These are phyloP conservation scores for Penicillium sp. DNA, from an alignment of 2,329 filamentous ascomycete species.

Conservation along the genomic window DNA sequence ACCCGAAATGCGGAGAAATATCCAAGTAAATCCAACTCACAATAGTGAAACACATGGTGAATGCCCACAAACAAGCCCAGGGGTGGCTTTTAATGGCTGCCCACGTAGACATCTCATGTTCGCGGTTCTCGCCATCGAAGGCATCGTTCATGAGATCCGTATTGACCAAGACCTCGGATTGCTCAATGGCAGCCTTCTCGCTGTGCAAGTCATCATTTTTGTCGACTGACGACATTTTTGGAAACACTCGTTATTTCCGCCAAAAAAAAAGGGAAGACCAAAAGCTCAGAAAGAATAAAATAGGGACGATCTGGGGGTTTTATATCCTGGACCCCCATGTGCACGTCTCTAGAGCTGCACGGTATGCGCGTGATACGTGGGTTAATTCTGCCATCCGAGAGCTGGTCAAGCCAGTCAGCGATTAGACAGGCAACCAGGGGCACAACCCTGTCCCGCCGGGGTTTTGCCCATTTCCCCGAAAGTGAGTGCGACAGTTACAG, in stretches of 20 bases:
- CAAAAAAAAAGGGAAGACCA: neutral
- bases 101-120: constrained; percentile 44
- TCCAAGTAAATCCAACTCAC: constrained; percentile 30
- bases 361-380: constrained; percentile 4
- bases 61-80: constrained; percentile 49
- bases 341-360: neutral
- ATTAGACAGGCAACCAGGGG: neutral
- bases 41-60: constrained; percentile 52
- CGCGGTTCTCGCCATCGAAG: constrained; percentile 44
- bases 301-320: neutral
- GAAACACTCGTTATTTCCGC: neutral
- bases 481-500: neutral
- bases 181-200: constrained; percentile 25
- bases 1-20: neutral
- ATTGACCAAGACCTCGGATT: constrained; percentile 38
- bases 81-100: constrained; percentile 42
- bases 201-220: neutral
- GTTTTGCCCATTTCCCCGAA: neutral
- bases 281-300: neutral
- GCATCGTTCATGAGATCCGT: constrained; percentile 42
- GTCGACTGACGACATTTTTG: neutral
- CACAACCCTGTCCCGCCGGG: no score
- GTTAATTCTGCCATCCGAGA: neutral
- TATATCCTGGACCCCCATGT: neutral
- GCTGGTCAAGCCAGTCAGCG: neutral